Conservation (phyloP, 2,329 filamentous ascomycete genomes). For the Tympanopsis confertula region DNA sequence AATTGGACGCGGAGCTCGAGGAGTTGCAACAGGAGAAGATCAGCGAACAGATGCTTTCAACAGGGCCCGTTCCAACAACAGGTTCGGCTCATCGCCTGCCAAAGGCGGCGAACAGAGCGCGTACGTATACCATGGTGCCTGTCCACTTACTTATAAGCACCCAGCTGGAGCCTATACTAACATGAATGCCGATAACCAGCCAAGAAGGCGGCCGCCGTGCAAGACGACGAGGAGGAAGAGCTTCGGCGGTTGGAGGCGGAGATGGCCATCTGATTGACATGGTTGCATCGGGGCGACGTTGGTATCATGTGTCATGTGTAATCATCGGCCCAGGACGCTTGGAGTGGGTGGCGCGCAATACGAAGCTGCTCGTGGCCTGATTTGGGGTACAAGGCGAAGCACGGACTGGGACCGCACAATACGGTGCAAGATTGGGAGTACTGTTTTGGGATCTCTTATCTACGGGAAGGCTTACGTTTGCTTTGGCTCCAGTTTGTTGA, state of each 20-base stretch:
- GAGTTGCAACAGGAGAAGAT: conserved; percentile 82
- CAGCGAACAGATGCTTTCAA: conserved; percentile 87
- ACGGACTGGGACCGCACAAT: no score
- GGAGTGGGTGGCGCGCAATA: no score
- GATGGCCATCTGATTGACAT: conserved; percentile 96
- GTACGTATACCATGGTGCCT: conserved; percentile 40
- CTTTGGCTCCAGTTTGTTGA: no score
- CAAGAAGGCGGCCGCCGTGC: conserved; percentile 41
- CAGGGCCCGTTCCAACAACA: conserved; percentile 70
- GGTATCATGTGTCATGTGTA: no score
- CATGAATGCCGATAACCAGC: neutral
- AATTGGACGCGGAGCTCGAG: conserved; percentile 77
- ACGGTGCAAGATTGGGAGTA: no score
- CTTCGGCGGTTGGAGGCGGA: conserved; percentile 85
- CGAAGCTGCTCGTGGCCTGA: no score
- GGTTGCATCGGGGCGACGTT: no score
- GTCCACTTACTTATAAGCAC: neutral
- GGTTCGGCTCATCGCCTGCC: conserved; percentile 72
- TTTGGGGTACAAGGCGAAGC: no score
- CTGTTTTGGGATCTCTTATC: no score
- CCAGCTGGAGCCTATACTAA: neutral
- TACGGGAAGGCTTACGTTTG: no score
- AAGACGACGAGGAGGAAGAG: conserved; percentile 94
- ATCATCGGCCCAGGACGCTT: no score
- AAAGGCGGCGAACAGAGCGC: conserved; percentile 59